Conservation (phyloP, 345 rosid genomes). For the Schrenkiella parvula region DNA sequence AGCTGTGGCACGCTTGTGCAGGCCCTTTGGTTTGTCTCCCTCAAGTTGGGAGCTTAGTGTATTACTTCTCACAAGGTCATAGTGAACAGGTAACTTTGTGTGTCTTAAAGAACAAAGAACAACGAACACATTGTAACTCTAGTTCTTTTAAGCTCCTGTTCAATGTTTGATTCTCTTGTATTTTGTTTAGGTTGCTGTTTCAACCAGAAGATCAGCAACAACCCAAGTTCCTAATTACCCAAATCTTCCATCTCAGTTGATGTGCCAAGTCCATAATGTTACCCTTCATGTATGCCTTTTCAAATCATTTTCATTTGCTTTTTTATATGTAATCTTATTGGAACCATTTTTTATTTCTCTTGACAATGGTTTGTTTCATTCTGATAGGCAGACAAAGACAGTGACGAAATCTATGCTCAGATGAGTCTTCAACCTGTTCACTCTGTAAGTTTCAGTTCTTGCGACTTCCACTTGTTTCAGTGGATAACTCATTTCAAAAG, state of each 20-base stretch:
- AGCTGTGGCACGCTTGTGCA: constrained; percentile 99
- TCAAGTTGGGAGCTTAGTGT: constrained; percentile 89
- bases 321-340: not conserved
- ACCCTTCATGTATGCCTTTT: constrained; percentile 65
- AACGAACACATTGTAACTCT: not conserved
- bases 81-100: constrained; percentile 77
- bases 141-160: not conserved
- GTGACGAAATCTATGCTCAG: constrained; percentile 91
- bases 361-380: not conserved
- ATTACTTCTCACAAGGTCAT: constrained; percentile 97
- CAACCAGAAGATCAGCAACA: constrained; percentile 85
- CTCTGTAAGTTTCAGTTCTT: constrained; percentile 47
- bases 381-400: constrained; percentile 87
- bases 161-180: not conserved
- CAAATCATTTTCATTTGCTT: not conserved
- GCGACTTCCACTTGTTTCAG: too few species aligned
- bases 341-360: not conserved
- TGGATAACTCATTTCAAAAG: not conserved
- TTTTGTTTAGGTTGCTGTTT: constrained; percentile 70
- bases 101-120: not conserved
- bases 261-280: constrained; percentile 98
- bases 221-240: constrained; percentile 95
- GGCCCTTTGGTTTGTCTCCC: constrained; percentile 96
- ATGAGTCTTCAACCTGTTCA: constrained; percentile 96
- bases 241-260: constrained; percentile 82